These are phyloP conservation scores for Hymenoscyphus repandus DNA, from an alignment of 2,329 filamentous ascomycete species.

Conservation along the genomic window DNA sequence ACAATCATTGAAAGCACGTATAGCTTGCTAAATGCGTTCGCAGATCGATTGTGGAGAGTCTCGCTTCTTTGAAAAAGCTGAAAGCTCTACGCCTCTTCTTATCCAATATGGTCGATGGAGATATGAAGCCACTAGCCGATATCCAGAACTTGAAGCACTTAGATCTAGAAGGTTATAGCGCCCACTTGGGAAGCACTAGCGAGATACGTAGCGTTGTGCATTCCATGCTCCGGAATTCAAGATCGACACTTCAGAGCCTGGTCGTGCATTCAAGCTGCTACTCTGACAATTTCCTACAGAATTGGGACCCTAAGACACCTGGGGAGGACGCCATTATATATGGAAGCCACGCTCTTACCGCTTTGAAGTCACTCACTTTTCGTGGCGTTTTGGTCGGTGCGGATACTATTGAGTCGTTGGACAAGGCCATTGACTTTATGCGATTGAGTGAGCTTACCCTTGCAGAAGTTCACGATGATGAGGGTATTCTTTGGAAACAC, in stretches of 20 bases:
- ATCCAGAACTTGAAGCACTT: slow-evolving; percentile 5
- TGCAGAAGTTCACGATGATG: background rate
- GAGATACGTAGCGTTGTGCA: background rate
- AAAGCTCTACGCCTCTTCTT: slow-evolving; percentile 2
- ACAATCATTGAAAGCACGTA: background rate
- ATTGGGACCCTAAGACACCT: background rate
- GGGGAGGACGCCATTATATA: background rate
- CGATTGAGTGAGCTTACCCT: background rate
- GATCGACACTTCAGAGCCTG: slow-evolving; percentile 3
- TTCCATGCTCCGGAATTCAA: background rate
- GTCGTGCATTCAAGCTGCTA: background rate
- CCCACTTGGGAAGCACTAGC: background rate
- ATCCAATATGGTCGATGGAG: background rate
- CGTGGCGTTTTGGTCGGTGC: background rate
- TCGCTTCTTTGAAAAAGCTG: slow-evolving; percentile 3
- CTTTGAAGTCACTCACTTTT: background rate
- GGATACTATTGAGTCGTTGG: background rate
- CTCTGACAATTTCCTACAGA: background rate
- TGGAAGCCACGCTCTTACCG: background rate
- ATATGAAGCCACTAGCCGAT: background rate
- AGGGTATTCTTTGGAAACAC: background rate
- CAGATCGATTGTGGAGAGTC: slow-evolving; percentile 4
- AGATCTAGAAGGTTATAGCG: background rate
- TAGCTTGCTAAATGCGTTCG: background rate
- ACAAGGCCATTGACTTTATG: slow-evolving; percentile 4